phyloP scores from a whole-genome alignment of 306 rosid species.

The Quercus berberidifolia region DNA sequence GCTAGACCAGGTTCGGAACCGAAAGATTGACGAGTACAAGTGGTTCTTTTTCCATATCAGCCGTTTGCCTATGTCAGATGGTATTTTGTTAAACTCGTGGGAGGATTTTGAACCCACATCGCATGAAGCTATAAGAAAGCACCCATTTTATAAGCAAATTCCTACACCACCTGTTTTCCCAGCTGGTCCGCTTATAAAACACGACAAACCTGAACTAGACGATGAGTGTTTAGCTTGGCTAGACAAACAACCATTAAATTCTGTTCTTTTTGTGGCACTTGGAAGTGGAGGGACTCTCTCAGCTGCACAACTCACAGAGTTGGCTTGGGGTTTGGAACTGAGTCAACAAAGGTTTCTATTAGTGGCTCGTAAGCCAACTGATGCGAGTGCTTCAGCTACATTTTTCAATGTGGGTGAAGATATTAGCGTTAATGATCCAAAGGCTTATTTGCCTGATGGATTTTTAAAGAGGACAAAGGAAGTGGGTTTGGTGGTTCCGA shows the following conservation, averaged over 20 bases:
- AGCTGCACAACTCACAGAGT: conserved; percentile 24
- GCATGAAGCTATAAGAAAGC: conserved; percentile 27
- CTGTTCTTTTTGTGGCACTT: conserved; percentile 32
- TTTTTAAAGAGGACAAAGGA: conserved; percentile 34
- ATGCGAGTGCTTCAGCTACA: background rate
- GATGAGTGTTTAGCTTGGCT: conserved; percentile 36
- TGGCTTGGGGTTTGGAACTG: conserved; percentile 43
- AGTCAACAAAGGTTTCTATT: conserved; percentile 43
- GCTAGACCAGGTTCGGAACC: conserved; percentile 31
- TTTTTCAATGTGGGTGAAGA: conserved; percentile 29
- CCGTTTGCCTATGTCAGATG: conserved; percentile 29
- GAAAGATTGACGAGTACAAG: conserved; percentile 37
- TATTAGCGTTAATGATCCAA: background rate
- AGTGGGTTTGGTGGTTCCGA: conserved; percentile 20
- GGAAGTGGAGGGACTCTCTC: conserved; percentile 42
- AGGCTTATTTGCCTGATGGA: conserved; percentile 35
- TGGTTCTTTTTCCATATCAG: conserved; percentile 26
- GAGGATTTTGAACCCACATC: conserved; percentile 34
- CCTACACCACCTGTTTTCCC: conserved; percentile 28
- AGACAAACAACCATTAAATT: conserved; percentile 26
- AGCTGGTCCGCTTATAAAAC: conserved; percentile 36
- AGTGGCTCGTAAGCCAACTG: conserved; percentile 24
- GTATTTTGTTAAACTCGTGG: conserved; percentile 41
- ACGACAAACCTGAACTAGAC: background rate
- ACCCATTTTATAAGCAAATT: conserved; percentile 25